Base-by-base conservation (phyloP, 2,329 filamentous ascomycete species). In the Calonectria pauciramosa region DNA sequence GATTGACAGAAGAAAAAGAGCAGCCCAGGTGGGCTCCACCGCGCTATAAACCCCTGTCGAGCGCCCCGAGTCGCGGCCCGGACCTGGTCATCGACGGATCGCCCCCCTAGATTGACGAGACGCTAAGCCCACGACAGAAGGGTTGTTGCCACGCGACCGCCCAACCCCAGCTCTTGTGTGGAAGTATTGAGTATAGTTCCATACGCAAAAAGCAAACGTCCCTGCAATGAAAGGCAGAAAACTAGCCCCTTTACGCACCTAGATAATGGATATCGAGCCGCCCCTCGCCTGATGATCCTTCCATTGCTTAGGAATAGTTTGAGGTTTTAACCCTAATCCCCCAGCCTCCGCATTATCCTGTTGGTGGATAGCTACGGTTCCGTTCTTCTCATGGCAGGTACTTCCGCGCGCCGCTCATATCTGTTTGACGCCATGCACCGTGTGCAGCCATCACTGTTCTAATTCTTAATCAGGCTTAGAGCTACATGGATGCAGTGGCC, bases 41-140 rank as follows among this genome's bases (percentile, higher is more conserved):
- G 3, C 49, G 26, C 66, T 28, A 59, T 38, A 26, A 18, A 60
- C 54, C 54, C 54, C 34, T 60, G 32, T 60, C 54, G 54, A 20
- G 30, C 18, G 54, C 54, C 54, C 54, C 54, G 54, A 60, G 54
- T 60, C 54, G 54, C 66, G 66, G 66, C 51, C 66, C 66, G 66
- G 51, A 68, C 66, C 66, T 59, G 66, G 49, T 59, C 26, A 59
- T 44, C 13, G 49, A 59, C 66, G 66, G 51, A 68, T 68, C 66
- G 51, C 49, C 65, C 26, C 49, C 47, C 23, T 38, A 68, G 36
- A 38, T 41, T 59, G 36, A 30, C 36, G 20, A 54, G 32, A 23
- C 36, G 32, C 65, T 68, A 68, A 68, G 20, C 65, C 32, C 8
- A 9, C 36, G n/a, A 18, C n/a, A 49, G 49, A 20, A 54, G 52